Evolutionary conservation across 2,329 filamentous ascomycete species (phyloP).

Genomic region (Botrytis hyacinthi): DNA sequence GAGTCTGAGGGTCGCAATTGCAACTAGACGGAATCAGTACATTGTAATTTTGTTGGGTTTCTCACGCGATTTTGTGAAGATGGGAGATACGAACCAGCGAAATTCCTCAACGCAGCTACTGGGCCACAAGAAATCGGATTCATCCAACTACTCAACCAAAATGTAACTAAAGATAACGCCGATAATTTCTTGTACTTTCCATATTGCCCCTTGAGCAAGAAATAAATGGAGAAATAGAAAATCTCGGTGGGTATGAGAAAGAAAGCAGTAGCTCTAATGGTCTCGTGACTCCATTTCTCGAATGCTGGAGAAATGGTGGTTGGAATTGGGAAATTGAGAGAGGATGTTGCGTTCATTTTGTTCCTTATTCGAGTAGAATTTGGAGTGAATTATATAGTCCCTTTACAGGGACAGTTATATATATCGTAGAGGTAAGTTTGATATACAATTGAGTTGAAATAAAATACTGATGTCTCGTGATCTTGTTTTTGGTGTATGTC

Average conservation of each 20-base stretch:
- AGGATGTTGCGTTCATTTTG: slow-evolving; percentile 34
- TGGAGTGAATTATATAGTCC: not conserved
- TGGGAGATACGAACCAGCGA: slow-evolving; percentile 36
- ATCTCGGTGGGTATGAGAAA: slow-evolving; percentile 36
- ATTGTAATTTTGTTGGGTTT: not conserved
- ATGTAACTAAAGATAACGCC: slow-evolving; percentile 29
- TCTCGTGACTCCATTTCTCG: slow-evolving; percentile 33
- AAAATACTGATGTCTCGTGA: not conserved
- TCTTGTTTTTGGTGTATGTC: not conserved
- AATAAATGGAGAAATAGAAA: slow-evolving; percentile 39
- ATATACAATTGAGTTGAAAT: not conserved
- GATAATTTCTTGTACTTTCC: slow-evolving; percentile 32
- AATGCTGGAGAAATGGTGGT: slow-evolving; percentile 30
- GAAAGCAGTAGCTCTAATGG: slow-evolving; percentile 32
- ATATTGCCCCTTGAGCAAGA: slow-evolving; percentile 31
- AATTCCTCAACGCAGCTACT: slow-evolving; percentile 38
- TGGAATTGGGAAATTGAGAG: slow-evolving; percentile 21
- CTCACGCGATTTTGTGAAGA: not conserved
- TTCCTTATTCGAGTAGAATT: not conserved
- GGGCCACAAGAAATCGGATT: slow-evolving; percentile 39
- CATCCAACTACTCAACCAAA: slow-evolving; percentile 34
- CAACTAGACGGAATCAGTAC: slow-evolving; percentile 32
- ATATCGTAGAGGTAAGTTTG: not conserved
- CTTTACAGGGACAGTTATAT: not conserved
- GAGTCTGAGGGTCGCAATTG: slow-evolving; percentile 43